A percentile compares a stretch with the other conserved stretches of the same genome.
phyloP scores from a whole-genome alignment of 306 rosid species.

The Cicer chorassanicum region DNA sequence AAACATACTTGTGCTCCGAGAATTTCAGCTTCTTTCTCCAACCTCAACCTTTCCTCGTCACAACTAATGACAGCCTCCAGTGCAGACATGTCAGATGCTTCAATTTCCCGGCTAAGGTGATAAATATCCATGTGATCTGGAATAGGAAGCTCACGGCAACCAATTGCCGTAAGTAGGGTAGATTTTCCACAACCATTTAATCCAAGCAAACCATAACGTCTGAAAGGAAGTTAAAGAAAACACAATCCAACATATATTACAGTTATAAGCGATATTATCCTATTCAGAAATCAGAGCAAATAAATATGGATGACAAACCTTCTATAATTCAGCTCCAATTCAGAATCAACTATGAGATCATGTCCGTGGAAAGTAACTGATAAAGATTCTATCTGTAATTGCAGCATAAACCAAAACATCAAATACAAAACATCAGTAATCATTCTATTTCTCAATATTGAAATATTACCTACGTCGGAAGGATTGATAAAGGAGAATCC shows the following conservation, averaged over 20 bases:
- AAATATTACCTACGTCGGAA: constrained; percentile 35
- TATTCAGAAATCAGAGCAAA: background rate
- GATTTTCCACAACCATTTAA: constrained; percentile 98
- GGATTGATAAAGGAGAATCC: constrained; percentile 37
- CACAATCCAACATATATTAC: constrained; percentile 22
- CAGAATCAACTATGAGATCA: constrained; percentile 90
- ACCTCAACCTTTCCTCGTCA: constrained; percentile 89
- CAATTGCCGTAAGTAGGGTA: constrained; percentile 85
- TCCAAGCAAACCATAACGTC: constrained; percentile 96
- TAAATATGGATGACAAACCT: constrained; percentile 57
- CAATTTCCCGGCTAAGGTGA: constrained; percentile 90
- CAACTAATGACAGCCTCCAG: constrained; percentile 89
- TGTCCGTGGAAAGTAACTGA: constrained; percentile 98
- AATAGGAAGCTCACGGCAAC: constrained; percentile 88
- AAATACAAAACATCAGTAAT: background rate
- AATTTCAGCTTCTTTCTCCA: constrained; percentile 90
- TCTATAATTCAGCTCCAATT: constrained; percentile 95
- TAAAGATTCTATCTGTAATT: constrained; percentile 85
- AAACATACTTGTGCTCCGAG: constrained; percentile 79
- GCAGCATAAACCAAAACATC: constrained; percentile 25
- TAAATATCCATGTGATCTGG: constrained; percentile 97
- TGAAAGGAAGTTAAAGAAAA: constrained; percentile 47
- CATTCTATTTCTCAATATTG: background rate
- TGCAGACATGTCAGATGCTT: constrained; percentile 96
- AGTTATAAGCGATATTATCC: background rate